Evolutionary conservation across 768 basidiomycete genomes (phyloP).

Genomic region (Astraeus odoratus): DNA sequence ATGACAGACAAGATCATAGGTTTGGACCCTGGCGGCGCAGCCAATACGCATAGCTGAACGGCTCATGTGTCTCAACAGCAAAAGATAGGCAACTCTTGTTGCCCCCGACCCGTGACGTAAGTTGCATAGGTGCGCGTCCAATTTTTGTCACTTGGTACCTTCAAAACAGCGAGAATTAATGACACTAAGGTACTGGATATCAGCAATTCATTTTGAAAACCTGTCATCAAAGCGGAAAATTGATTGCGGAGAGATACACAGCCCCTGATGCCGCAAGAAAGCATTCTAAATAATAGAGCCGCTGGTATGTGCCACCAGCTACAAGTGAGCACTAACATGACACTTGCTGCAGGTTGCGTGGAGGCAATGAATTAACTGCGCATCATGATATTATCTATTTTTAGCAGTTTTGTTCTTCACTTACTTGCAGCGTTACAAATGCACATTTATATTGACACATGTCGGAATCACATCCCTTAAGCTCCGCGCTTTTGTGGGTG

Average conservation of each 20-base stretch:
- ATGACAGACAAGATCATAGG: conserved; percentile 83
- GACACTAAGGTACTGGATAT: conserved; percentile 70
- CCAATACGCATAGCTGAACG: conserved; percentile 7
- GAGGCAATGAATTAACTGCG: no score
- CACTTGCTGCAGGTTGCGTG: no score
- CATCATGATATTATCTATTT: no score
- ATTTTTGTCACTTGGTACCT: conserved; percentile 21
- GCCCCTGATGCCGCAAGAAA: conserved; percentile 49
- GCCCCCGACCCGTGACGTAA: conserved; percentile 64
- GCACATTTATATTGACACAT: no score
- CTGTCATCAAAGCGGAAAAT: conserved; percentile 26
- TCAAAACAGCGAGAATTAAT: conserved; percentile 60
- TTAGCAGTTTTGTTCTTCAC: no score
- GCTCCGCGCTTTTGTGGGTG: no score
- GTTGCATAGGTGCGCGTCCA: conserved; percentile 22
- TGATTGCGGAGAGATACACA: conserved; percentile 20
- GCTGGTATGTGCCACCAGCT: conserved; percentile 46
- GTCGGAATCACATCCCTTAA: no score
- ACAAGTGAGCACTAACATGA: conserved; percentile 45
- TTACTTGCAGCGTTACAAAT: no score
- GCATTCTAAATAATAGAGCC: conserved; percentile 70
- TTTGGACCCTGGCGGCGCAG: conserved; percentile 22
- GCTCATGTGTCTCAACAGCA: conserved; percentile 35
- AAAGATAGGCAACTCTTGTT: conserved; percentile 58
- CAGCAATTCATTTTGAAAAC: conserved; percentile 60